Conservation (phyloP, 768 basidiomycete species). For the Serendipita sp. region DNA sequence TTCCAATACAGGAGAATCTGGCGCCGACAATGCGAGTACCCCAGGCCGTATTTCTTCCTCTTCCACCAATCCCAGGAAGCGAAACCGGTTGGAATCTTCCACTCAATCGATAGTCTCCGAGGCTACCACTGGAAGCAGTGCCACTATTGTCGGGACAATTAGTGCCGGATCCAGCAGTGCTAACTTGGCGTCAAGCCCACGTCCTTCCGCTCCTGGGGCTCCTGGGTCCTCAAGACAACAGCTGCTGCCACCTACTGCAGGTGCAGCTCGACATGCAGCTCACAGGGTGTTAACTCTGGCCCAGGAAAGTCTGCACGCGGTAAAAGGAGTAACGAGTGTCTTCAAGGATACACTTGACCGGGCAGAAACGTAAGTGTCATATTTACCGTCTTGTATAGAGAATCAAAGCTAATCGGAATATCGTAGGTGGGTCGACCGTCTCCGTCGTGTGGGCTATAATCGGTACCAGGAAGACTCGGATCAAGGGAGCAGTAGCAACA, state of each 20-base stretch:
- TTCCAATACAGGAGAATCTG: constrained; percentile 1
- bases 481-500: not conserved
- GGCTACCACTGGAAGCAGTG: constrained; percentile 8
- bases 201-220: not conserved
- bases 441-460: constrained; percentile 47
- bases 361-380: constrained; percentile 56
- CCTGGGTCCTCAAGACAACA: constrained; percentile 9
- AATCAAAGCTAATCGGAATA: constrained; percentile 7
- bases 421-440: constrained; percentile 64
- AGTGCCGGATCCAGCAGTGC: constrained; percentile 1
- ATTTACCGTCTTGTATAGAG: constrained; percentile 1
- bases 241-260: constrained; percentile 25
- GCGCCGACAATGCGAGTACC: constrained; percentile 3
- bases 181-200: not conserved
- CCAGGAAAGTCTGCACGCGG: constrained; percentile 86
- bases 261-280: constrained; percentile 56
- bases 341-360: constrained; percentile 77
- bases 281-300: constrained; percentile 71
- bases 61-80: constrained; percentile 2
- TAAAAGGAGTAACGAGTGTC: constrained; percentile 73
- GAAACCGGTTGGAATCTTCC: not conserved
- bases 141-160: not conserved
- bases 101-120: not conserved
- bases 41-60: not conserved
- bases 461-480: not conserved